Evolutionary conservation across 1,139 yeast genomes (phyloP), one percentile per base, ranked within the genome.

Genomic region (Blastobotrys illinoisensis): DNA sequence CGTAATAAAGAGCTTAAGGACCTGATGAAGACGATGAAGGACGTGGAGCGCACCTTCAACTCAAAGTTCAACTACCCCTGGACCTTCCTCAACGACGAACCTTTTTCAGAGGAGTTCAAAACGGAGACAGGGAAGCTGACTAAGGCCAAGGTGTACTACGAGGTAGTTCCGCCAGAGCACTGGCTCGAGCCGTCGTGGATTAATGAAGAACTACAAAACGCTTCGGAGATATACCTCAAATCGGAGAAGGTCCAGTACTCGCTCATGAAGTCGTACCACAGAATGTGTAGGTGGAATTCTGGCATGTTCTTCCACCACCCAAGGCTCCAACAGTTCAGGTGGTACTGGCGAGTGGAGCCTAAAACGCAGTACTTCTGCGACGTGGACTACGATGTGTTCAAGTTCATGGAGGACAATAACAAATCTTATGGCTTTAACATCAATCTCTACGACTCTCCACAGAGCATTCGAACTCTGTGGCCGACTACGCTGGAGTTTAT

Each of bases 261-360:
- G 0, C 72, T 73, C 40, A 74, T 71, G 69, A 71, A 66, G 11
- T 82, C 88, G 0, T 87, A 87, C 65, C 91, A 84, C 63, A 83
- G 85, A 64, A 86, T 86, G 93, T 86, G 93, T 64, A 74, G 93
- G 32, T 86, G 80, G 71, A 82, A 86, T 66, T 82, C 85, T 60
- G 83, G 83, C 5, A 73, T 73, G 59, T 85, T 87, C 62, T 85
- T 76, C 67, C 76, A 83, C 52, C 78, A 85, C 57, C 86, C 87
- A 2, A 79, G 80, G 56, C 67, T 87, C 65, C 72, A 73, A 52
- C 72, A 83, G 57, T 79, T 70, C 64, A 72, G 71, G 58, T 87
- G 84, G 73, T 87, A 85, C 67, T 87, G 95, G 95, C 74, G 95
- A 58, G 77, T 87, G 45, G 95, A 87, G 67, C 95, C 95, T n/a